These are phyloP conservation scores for Kwoniella shandongensis DNA, from an alignment of 768 basidiomycete genomes.

Conservation along the genomic window DNA sequence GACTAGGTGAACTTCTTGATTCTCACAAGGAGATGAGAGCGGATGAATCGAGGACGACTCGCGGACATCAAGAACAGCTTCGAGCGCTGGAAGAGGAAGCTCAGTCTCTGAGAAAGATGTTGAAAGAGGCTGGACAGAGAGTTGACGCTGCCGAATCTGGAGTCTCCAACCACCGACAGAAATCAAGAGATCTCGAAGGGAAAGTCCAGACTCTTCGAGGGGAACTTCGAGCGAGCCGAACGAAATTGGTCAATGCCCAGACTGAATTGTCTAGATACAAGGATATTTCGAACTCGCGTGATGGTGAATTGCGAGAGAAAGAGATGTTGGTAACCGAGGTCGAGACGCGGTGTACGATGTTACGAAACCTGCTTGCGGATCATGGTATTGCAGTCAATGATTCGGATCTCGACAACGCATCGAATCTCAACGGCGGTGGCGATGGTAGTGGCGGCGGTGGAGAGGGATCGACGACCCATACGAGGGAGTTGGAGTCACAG, in stretches of 20 bases:
- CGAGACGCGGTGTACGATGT: constrained; percentile 70
- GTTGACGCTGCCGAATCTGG: constrained; percentile 69
- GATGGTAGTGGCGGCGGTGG: background rate
- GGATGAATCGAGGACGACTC: constrained; percentile 73
- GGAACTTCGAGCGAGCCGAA: constrained; percentile 64
- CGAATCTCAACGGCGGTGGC: background rate
- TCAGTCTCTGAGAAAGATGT: constrained; percentile 71
- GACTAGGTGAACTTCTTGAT: constrained; percentile 81
- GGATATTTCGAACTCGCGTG: constrained; percentile 64
- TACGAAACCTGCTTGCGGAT: constrained; percentile 82
- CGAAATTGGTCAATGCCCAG: constrained; percentile 65
- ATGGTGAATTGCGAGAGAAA: constrained; percentile 66
- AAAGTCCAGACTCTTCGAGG: constrained; percentile 67
- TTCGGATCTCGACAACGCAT: constrained; percentile 59
- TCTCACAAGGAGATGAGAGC: constrained; percentile 79
- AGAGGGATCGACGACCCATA: constrained; percentile 1
- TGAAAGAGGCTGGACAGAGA: constrained; percentile 72
- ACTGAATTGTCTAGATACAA: constrained; percentile 70
- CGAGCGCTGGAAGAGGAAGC: constrained; percentile 76
- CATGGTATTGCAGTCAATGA: constrained; percentile 79
- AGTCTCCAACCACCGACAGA: constrained; percentile 67
- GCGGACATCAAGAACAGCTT: constrained; percentile 78
- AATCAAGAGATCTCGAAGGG: constrained; percentile 64
- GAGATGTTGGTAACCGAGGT: constrained; percentile 67
- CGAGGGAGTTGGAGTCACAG: constrained; percentile 71